Conservation (phyloP, 129 eudicot genomes). For the Solidago caesia region DNA sequence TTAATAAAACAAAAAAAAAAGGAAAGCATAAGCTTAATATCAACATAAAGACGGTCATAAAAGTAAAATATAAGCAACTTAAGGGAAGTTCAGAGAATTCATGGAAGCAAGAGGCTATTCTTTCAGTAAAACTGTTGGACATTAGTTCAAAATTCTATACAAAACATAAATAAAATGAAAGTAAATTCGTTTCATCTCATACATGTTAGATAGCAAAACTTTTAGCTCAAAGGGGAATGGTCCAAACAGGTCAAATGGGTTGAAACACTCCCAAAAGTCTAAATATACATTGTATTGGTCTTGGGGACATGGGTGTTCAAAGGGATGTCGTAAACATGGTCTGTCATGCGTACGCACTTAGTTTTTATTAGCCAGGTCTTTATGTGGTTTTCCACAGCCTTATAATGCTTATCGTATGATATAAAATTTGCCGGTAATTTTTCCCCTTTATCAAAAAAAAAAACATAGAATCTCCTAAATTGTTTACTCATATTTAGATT, state of each 20-base stretch:
- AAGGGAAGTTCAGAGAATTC: conserved; percentile 1
- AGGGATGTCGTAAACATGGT: too few species aligned
- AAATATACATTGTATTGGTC: not conserved
- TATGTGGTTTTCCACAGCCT: too few species aligned
- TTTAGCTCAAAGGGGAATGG: not conserved
- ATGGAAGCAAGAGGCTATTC: not conserved
- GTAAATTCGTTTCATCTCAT: not conserved
- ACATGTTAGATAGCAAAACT: not conserved
- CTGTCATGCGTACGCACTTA: too few species aligned
- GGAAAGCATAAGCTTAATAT: not conserved
- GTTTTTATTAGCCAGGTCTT: too few species aligned
- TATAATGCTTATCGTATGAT: too few species aligned
- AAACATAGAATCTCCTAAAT: not conserved
- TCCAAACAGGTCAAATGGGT: not conserved
- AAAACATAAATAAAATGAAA: not conserved
- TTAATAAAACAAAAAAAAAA: conserved; percentile 6
- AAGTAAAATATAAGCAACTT: not conserved
- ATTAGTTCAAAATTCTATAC: not conserved
- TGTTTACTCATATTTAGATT: not conserved
- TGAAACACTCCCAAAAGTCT: not conserved
- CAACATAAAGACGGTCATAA: not conserved
- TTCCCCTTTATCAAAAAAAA: too few species aligned
- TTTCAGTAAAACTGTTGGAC: not conserved
- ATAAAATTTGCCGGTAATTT: too few species aligned
- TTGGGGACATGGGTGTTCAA: too few species aligned